These are phyloP conservation scores for Macrophomina phaseolina DNA, from an alignment of 2,329 filamentous ascomycete genomes.

Conservation along the genomic window DNA sequence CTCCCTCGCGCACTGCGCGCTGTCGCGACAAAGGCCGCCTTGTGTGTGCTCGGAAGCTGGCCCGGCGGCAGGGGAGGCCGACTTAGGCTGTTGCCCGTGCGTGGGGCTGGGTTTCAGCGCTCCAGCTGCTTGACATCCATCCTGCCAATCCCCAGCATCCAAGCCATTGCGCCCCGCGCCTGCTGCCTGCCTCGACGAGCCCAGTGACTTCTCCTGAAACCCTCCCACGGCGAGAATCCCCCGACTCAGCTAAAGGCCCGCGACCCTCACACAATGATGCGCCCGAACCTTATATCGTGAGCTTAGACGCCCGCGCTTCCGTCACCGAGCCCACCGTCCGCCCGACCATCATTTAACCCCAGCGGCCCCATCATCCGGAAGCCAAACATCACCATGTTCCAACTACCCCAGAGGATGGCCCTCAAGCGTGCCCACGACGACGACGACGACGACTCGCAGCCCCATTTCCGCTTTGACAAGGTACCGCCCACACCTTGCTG, in stretches of 20 bases:
- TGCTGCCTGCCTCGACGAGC: slow-evolving; percentile 9
- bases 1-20: not conserved
- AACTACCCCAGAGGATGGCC: slow-evolving; percentile 12
- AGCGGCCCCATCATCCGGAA: not conserved
- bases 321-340: not conserved
- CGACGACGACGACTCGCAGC: slow-evolving; percentile 10
- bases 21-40: slow-evolving; percentile 1
- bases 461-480: slow-evolving; percentile 2
- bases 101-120: slow-evolving; percentile 18
- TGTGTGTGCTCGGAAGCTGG: not conserved
- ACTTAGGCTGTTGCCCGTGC: slow-evolving; percentile 11
- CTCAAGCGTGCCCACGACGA: slow-evolving; percentile 20
- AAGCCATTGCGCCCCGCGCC: slow-evolving; percentile 10
- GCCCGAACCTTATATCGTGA: slow-evolving; percentile 25
- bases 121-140: slow-evolving; percentile 18
- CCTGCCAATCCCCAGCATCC: slow-evolving; percentile 17
- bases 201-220: slow-evolving; percentile 25
- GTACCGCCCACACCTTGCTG: not conserved
- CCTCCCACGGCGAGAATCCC: slow-evolving; percentile 4
- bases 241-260: slow-evolving; percentile 11
- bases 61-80: not conserved
- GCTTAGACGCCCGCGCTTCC: slow-evolving; percentile 16
- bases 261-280: slow-evolving; percentile 15
- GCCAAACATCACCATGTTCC: slow-evolving; percentile 20
- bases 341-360: slow-evolving; percentile 12